Evolutionary conservation across 495 filamentous ascomycete species (phyloP).

Genomic region (Aspergillus carlsbadensis): DNA sequence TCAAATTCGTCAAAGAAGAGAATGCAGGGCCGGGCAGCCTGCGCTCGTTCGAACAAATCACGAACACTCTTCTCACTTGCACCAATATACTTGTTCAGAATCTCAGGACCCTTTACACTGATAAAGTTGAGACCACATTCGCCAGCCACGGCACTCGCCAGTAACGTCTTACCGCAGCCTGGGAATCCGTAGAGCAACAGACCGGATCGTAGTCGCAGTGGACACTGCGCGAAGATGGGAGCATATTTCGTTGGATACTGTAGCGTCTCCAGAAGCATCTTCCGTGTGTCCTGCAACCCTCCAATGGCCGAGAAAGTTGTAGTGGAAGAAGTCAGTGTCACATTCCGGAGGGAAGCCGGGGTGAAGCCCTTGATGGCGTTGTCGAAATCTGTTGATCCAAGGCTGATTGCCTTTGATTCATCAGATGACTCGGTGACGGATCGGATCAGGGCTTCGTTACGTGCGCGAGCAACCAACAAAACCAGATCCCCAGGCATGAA

Average conservation of each 20-base stretch:
- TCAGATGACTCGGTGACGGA: slow-evolving; percentile 44
- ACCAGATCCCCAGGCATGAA: slow-evolving; percentile 96
- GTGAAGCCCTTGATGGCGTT: slow-evolving; percentile 87
- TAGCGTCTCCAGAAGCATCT: slow-evolving; percentile 86
- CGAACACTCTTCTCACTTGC: slow-evolving; percentile 93
- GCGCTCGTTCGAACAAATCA: slow-evolving; percentile 89
- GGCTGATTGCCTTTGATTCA: slow-evolving; percentile 50
- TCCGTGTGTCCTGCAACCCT: slow-evolving; percentile 78
- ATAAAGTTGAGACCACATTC: slow-evolving; percentile 98
- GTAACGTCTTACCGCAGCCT: slow-evolving; percentile 92
- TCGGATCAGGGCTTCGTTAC: slow-evolving; percentile 87
- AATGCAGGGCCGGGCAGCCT: slow-evolving; percentile 85
- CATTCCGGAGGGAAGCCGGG: slow-evolving; percentile 88
- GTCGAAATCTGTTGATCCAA: slow-evolving; percentile 74
- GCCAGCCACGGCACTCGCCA: slow-evolving; percentile 90
- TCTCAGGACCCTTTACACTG: slow-evolving; percentile 95
- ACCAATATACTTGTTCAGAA: slow-evolving; percentile 97
- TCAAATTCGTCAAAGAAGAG: slow-evolving; percentile 99
- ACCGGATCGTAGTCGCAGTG: slow-evolving; percentile 86
- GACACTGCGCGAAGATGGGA: slow-evolving; percentile 94
- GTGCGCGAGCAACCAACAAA: slow-evolving; percentile 79
- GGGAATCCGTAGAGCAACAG: slow-evolving; percentile 92
- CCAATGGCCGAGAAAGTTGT: slow-evolving; percentile 90
- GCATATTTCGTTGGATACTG: slow-evolving; percentile 98
- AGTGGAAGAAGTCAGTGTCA: slow-evolving; percentile 85